These are phyloP conservation scores for Hymenoscyphus scutula DNA, from an alignment of 2,329 filamentous ascomycete species.

Conservation along the genomic window DNA sequence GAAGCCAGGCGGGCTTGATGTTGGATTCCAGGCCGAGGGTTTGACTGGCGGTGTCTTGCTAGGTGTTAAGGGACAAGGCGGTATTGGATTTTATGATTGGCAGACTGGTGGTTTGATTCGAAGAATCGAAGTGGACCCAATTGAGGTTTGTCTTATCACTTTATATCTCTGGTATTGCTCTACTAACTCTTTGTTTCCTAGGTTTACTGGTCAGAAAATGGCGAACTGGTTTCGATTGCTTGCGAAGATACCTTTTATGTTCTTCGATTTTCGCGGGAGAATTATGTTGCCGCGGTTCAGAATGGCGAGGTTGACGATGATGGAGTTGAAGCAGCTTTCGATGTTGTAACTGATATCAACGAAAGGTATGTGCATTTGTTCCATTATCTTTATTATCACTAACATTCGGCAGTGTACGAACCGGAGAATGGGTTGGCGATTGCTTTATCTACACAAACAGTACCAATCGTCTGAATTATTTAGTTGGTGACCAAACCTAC, in stretches of 20 bases:
- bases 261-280: constrained; percentile 84
- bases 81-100: constrained; percentile 97
- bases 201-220: constrained; percentile 97
- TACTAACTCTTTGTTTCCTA: constrained; percentile 36
- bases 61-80: constrained; percentile 91
- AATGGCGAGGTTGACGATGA: constrained; percentile 76
- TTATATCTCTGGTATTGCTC: background rate
- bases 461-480: constrained; percentile 94
- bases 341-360: constrained; percentile 92
- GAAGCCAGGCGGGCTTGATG: constrained; percentile 82
- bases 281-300: constrained; percentile 80
- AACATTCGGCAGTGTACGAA: constrained; percentile 65
- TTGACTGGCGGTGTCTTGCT: constrained; percentile 85
- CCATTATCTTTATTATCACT: constrained; percentile 16
- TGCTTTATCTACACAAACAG: constrained; percentile 99
- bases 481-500: constrained; percentile 97
- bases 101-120: constrained; percentile 82
- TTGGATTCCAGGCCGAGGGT: constrained; percentile 92
- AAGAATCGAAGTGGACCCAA: constrained; percentile 79
- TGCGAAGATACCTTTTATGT: constrained; percentile 97
- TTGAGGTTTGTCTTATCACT: constrained; percentile 31
- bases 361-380: constrained; percentile 61
- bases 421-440: constrained; percentile 96
- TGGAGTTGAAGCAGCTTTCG: constrained; percentile 92
- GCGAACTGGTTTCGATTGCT: constrained; percentile 86